Evolutionary conservation across 148 eudicot species (phyloP), one percentile per base, ranked within the genome.

Genomic region (Selenicereus undatus): DNA sequence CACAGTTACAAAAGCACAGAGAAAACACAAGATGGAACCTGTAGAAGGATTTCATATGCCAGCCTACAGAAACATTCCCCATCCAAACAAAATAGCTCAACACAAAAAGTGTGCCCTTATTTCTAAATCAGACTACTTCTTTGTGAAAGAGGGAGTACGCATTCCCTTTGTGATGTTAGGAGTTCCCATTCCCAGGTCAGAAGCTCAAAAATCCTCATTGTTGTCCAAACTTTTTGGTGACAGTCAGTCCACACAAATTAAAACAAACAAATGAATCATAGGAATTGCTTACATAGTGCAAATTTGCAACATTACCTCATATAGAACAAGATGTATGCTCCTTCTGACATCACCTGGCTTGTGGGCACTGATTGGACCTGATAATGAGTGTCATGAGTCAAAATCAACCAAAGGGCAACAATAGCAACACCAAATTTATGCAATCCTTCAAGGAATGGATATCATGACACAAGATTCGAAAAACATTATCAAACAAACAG

Each of bases 281-380:
- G 0, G 54, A 81, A 65, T 13, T 77, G 74, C 11, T 70, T 45
- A 45, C 18, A 14, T 66, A 84, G 21, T 27, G 74, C 32, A 32
- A 32, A 32, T 32, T 32, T 32, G 32, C 17, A 79, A 56, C 81
- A 73, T 87, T 95, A 93, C 98, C 98, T 95, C 91, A 85, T 90
- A 85, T 95, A 95, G 80, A 95, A 95, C 73, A 95, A 86, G 74
- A 95, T 95, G 78, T 95, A 95, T 84, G 98, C 98, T 83, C 96
- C 97, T 88, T 95, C 96, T 0, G 96, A 93, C 97, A 95, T 93
- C 84, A 95, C 98, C 76, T 89, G 94, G 89, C 90, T 91, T 81
- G 85, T 82, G 42, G 89, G 81, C 76, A 90, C 97, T 52, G 92
- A 91, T 76, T 90, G 93, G 36, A 95, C 97, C 98, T 95, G 91